Evolutionary conservation across 192 early-diverging fungal genomes (phyloP).

Genomic region (Coemansia sp.): DNA sequence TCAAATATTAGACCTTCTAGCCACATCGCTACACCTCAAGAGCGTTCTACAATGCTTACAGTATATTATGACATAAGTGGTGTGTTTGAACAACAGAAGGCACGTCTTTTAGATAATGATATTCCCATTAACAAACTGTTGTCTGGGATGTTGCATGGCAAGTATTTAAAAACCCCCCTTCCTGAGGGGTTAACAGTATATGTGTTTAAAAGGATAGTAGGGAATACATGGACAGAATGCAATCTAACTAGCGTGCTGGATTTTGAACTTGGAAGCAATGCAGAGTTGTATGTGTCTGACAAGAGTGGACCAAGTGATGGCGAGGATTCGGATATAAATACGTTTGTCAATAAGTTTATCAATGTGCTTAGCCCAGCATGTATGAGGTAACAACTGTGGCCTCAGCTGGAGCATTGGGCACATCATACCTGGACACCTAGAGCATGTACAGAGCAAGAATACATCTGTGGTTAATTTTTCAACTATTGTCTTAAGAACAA

Average conservation of each 20-base stretch:
- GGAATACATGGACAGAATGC: neutral
- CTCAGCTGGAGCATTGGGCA: neutral
- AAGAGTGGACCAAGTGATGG: neutral
- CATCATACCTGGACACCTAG: neutral
- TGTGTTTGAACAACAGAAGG: neutral
- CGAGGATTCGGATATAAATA: too few relatives aligned
- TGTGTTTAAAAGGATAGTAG: neutral
- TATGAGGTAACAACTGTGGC: neutral
- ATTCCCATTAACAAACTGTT: neutral
- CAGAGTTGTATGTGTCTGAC: neutral
- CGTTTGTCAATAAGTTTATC: neutral
- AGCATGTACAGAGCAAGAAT: neutral
- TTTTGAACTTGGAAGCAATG: neutral
- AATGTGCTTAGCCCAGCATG: neutral
- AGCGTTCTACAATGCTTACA: neutral
- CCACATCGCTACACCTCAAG: too few relatives aligned
- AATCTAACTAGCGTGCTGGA: neutral
- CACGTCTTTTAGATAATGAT: neutral
- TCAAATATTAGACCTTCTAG: neutral
- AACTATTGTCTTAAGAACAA: neutral
- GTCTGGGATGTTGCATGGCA: neutral
- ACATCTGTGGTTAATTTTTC: neutral
- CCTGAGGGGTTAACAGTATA: neutral
- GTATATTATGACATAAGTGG: neutral
- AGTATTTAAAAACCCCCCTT: neutral